Evolutionary conservation across 345 rosid genomes (phyloP), one percentile per base, ranked within the genome.

Genomic region (Arabidopsis suecica): DNA sequence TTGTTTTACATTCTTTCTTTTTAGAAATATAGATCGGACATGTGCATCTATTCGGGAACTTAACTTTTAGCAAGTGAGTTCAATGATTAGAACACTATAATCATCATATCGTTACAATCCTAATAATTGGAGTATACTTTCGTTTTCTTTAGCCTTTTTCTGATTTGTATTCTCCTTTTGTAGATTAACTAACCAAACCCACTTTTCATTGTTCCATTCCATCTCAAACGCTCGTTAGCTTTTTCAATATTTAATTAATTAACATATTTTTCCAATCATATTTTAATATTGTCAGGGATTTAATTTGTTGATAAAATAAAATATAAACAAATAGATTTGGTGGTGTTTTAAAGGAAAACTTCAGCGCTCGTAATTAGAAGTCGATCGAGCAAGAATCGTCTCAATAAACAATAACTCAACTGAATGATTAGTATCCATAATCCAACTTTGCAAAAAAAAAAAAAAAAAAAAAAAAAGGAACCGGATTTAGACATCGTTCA

Each of bases 21-120:
- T 14, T 47, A 71, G 9, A 64, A 65, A 7, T 69, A 57, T 38
- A 40, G 47, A 76, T 71, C 12, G 57, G 10, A 45, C 80, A 77
- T 77, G 80, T 71, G 80, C 76, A 71, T 65, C 48, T 58, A 71
- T 77, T 56, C 65, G 16, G 67, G 61, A 49, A 71, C 44, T 77
- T 64, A 58, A 36, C 72, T 56, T 65, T 77, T 28, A 9, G 62
- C 76, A 71, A 77, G 72, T 71, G 80, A 65, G 76, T 71, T 71
- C 49, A 65, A 71, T 77, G 18, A 77, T 77, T 58, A 38, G 72
- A 71, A 40, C 71, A 77, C 23, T n/a, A n/a, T 22, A 22, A 22
- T 22, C 23, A 71, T 77, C 59, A 69, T 76, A 61, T 44, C 65
- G 57, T 44, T 55, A 57, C 61, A 70, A 57, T 47, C 30, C 72